Evolutionary conservation across 805 yeast genomes (phyloP), one percentile per base, ranked within the genome.

Genomic region (Diddensiella transvaalensis): DNA sequence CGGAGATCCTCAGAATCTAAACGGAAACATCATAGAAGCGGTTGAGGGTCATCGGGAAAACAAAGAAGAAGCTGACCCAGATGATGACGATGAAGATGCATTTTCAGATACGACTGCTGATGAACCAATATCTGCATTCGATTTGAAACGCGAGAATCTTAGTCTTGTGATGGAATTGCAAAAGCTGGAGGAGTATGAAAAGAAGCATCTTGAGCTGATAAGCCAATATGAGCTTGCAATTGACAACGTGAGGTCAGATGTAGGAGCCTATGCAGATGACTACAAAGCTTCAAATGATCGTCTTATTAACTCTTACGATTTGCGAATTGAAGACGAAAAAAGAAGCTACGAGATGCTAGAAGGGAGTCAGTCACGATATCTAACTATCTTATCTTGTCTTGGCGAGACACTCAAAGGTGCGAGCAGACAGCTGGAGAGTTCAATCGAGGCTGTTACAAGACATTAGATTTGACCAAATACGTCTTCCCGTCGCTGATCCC

Each of bases 401-500:
- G 36, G 37, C 3, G 42, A 29, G 19, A 32, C 50, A 8, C 47
- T 40, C 10, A 40, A 17, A 23, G 32, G 26, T 22, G 22, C 33
- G 5, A 40, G 33, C 43, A 19, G 24, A 40, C 33, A 40, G 11
- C 23, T 40, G 11, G 15, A 8, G 33, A 17, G 17, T 10, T 19
- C 23, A 8, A 21, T 35, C 8, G 15, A 35, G 8, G 8, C 17
- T 8, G 13, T 13, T 13, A 8, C 8, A 26, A 26, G 11, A 26
- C 13, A 26, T 26, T 26, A 45, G 4, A 11, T 44, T 23, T 51
- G 50, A 3, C 65, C 79, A 75, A 60, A 79, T 75, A 83, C 75
- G 47, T 79, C 85, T 2, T 78, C 71, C 45, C 93, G 71, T 52
- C 93, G 73, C 61, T 88, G 96, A 0, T 72, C 66, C 78, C 85